Conservation (phyloP, 306 rosid genomes). For the Geum urbanum region DNA sequence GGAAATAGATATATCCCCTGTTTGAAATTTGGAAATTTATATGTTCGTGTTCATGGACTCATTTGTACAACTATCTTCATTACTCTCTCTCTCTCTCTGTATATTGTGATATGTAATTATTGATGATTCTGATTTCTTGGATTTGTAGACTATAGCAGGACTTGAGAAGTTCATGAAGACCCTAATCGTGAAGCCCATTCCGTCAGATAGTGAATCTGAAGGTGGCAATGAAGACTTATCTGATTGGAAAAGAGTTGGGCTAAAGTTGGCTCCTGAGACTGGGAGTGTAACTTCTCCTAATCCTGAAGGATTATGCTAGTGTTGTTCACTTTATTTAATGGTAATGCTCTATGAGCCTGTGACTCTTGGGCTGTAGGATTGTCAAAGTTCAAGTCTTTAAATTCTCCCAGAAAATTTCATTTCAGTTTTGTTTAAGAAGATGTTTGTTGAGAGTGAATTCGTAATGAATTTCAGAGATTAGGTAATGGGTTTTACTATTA, state of each 20-base stretch:
- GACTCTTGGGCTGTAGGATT: no score
- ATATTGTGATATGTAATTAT: not conserved
- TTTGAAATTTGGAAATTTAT: slow-evolving; percentile 12
- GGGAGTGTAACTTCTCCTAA: slow-evolving; percentile 55
- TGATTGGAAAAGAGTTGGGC: slow-evolving; percentile 56
- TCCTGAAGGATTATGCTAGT: not conserved
- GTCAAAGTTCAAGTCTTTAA: no score
- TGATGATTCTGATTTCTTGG: slow-evolving; percentile 3
- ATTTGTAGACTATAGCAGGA: slow-evolving; percentile 66
- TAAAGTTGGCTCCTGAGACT: slow-evolving; percentile 51
- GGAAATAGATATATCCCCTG: not conserved
- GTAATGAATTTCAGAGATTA: no score
- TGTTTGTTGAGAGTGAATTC: no score
- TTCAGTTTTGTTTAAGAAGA: no score
- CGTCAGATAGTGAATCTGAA: slow-evolving; percentile 38
- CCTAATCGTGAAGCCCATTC: slow-evolving; percentile 32
- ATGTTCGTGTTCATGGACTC: not conserved
- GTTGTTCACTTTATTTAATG: no score
- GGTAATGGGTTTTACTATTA: no score
- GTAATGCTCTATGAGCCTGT: no score
- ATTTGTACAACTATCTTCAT: not conserved
- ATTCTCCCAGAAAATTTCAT: no score
- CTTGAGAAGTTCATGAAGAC: slow-evolving; percentile 61
- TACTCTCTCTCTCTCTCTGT: not conserved
- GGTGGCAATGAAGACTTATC: slow-evolving; percentile 53